Evolutionary conservation across 805 yeast genomes (phyloP).

Genomic region (Phaffomyces opuntiae): DNA sequence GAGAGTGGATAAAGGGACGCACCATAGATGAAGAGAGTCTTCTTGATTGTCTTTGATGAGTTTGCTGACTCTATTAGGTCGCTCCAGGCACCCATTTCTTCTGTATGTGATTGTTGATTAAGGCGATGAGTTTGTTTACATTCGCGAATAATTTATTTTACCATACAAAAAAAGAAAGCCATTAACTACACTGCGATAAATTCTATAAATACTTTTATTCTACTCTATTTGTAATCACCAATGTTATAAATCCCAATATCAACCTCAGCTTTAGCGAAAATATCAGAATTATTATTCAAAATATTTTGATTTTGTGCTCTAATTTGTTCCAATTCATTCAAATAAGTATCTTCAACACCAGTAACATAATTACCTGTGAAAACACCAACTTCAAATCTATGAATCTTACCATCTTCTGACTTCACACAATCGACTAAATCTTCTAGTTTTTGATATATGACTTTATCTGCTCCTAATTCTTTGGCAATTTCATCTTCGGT

Average conservation of each 20-base stretch:
- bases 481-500: constrained; percentile 67
- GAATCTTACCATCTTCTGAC: constrained; percentile 34
- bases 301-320: constrained; percentile 70
- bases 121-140: too few species aligned
- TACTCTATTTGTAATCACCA: constrained; percentile 38
- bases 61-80: constrained; percentile 7
- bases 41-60: background rate
- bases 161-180: too few species aligned
- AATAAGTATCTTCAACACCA: constrained; percentile 81
- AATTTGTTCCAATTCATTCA: constrained; percentile 73
- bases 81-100: constrained; percentile 4
- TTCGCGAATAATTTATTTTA: background rate
- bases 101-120: too few species aligned
- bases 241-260: constrained; percentile 57
- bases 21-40: constrained; percentile 8
- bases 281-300: constrained; percentile 39
- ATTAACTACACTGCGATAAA: background rate
- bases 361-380: constrained; percentile 93
- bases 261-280: constrained; percentile 72
- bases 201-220: background rate
- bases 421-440: constrained; percentile 80
- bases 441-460: constrained; percentile 78
- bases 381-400: constrained; percentile 89
- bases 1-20: background rate
- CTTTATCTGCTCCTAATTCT: constrained; percentile 84